These are phyloP conservation scores for Solanum chaucha DNA, from an alignment of 257 asterid species.

Conservation along the genomic window DNA sequence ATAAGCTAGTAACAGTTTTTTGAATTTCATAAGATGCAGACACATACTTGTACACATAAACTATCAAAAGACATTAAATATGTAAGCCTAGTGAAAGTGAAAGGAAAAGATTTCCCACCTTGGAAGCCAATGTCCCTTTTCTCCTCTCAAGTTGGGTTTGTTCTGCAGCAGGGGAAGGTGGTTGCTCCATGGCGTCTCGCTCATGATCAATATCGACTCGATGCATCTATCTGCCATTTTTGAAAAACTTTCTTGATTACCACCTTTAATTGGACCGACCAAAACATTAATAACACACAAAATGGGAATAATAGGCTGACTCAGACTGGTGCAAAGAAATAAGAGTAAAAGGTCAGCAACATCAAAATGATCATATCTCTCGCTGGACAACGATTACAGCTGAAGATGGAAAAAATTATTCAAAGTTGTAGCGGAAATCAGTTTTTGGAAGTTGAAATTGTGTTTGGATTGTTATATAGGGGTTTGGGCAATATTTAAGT, in stretches of 20 bases:
- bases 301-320: not conserved
- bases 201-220: slow-evolving; percentile 33
- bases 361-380: not conserved
- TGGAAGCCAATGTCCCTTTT: slow-evolving; percentile 15
- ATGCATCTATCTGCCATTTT: slow-evolving; percentile 43
- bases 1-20: not conserved
- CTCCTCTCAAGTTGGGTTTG: slow-evolving; percentile 11
- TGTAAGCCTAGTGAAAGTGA: not conserved
- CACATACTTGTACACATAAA: not conserved
- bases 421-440: not conserved
- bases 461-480: not conserved
- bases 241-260: not conserved
- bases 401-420: not conserved
- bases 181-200: slow-evolving; percentile 25
- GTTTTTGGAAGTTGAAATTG: not conserved
- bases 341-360: not conserved
- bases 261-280: not conserved
- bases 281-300: not conserved
- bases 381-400: not conserved
- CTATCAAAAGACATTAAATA: not conserved
- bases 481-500: not conserved
- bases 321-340: not conserved
- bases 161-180: slow-evolving; percentile 17
- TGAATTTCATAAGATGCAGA: not conserved
- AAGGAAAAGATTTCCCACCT: slow-evolving; percentile 26